Evolutionary conservation across 2,329 filamentous ascomycete genomes (phyloP).

Genomic region (Fusarium bactridioides): DNA sequence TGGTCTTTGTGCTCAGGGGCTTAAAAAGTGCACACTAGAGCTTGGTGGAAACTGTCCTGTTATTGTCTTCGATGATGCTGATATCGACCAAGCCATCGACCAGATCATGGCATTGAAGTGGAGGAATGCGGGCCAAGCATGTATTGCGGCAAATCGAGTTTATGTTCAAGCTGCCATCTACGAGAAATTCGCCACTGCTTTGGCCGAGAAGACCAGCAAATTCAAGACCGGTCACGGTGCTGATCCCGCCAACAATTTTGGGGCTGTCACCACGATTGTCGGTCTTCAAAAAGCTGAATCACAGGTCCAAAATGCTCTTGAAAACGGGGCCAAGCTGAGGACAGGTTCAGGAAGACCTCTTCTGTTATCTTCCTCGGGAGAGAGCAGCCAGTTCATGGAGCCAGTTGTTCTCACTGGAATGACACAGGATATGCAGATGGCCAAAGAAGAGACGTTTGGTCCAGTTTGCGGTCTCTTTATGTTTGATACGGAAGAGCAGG

Average conservation of each 20-base stretch:
- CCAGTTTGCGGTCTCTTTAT: neutral
- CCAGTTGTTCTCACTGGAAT: neutral
- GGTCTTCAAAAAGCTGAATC: neutral
- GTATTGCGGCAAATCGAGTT: neutral
- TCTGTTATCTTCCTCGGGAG: no score
- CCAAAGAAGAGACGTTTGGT: neutral
- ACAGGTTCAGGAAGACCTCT: neutral
- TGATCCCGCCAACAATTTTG: neutral
- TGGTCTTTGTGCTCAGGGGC: constrained; percentile 63
- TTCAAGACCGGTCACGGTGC: neutral
- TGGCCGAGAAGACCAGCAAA: neutral
- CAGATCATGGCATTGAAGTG: constrained; percentile 59
- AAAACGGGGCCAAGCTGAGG: neutral
- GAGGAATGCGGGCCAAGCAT: constrained; percentile 72
- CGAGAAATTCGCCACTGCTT: neutral
- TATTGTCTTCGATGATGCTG: constrained; percentile 72
- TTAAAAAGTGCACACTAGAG: constrained; percentile 75
- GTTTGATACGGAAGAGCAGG: neutral
- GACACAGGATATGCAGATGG: neutral
- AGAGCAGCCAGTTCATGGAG: neutral
- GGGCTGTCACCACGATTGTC: neutral
- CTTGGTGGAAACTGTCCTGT: constrained; percentile 74
- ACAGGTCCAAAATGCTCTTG: neutral
- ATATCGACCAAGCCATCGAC: constrained; percentile 41
- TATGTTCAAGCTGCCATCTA: neutral